Conservation (phyloP, 257 asterid species). For the Plectranthus barbatus region DNA sequence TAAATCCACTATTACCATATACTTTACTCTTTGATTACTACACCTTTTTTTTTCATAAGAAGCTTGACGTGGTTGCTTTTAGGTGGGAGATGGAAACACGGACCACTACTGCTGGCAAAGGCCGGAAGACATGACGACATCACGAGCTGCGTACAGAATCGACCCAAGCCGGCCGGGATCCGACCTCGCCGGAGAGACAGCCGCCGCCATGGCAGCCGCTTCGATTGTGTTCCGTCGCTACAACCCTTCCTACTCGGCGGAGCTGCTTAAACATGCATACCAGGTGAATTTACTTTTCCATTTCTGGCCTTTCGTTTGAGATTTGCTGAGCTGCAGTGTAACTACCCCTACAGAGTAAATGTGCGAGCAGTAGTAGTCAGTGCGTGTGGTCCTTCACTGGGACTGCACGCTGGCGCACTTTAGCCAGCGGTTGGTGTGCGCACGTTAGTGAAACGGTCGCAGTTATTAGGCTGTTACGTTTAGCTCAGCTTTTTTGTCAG, state of each 20-base stretch:
- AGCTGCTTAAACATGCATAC: constrained; percentile 66
- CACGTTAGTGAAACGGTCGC: constrained; percentile 28
- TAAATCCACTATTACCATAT: not conserved
- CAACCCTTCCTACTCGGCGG: constrained; percentile 56
- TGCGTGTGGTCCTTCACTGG: constrained; percentile 5
- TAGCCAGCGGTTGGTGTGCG: constrained; percentile 32
- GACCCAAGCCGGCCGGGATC: constrained; percentile 78
- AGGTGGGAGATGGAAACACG: constrained; percentile 95
- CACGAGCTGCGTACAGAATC: constrained; percentile 65
- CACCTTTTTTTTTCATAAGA: not conserved
- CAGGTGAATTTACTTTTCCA: constrained; percentile 40
- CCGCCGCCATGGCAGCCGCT: no score
- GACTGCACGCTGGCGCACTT: constrained; percentile 16
- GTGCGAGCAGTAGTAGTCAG: not conserved
- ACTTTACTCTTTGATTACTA: not conserved
- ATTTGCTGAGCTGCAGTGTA: constrained; percentile 9
- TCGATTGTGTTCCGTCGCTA: constrained; percentile 75
- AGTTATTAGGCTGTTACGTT: constrained; percentile 40
- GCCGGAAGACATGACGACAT: constrained; percentile 97
- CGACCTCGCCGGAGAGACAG: no score
- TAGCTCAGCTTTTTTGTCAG: constrained; percentile 36
- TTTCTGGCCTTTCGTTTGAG: not conserved
- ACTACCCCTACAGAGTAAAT: constrained; percentile 2
- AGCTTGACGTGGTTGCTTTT: constrained; percentile 13
- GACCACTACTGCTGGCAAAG: constrained; percentile 94